phyloP scores from a whole-genome alignment of 116 monocot species.

The Dioscorea cayenensis region DNA sequence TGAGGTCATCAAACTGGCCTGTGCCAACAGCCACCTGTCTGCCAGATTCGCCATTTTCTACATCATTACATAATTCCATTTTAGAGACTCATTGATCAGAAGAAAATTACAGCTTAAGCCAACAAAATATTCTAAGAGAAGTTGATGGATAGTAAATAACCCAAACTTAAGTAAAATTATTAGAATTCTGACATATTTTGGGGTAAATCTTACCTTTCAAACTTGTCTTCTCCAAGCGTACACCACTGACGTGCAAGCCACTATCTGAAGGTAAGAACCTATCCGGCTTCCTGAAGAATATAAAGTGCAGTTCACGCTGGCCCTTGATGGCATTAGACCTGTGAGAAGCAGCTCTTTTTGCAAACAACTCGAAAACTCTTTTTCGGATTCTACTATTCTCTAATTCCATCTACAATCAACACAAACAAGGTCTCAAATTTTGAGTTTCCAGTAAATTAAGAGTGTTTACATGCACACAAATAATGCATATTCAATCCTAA shows the following conservation, averaged over 20 bases:
- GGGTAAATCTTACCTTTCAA: conserved; percentile 47
- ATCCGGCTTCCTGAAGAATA: conserved; percentile 83
- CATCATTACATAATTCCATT: conserved; percentile 7
- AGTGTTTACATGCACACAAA: too few relatives aligned
- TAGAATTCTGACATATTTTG: background rate
- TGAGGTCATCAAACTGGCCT: conserved; percentile 71
- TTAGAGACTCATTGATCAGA: background rate
- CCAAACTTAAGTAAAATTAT: too few relatives aligned
- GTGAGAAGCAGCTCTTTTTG: conserved; percentile 50
- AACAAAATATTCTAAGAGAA: too few relatives aligned
- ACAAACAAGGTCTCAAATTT: background rate
- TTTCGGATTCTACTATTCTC: conserved; percentile 62
- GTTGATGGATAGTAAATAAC: too few relatives aligned
- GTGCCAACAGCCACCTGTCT: conserved; percentile 69
- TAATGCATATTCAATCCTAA: too few relatives aligned
- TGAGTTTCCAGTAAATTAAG: background rate
- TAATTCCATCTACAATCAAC: conserved; percentile 63
- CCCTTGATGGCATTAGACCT: conserved; percentile 19
- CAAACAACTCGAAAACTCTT: conserved; percentile 73
- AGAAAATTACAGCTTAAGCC: too few relatives aligned
- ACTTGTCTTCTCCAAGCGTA: conserved; percentile 71
- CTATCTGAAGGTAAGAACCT: conserved; percentile 62
- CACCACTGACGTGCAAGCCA: conserved; percentile 37
- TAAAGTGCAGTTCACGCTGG: conserved; percentile 74
- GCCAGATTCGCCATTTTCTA: conserved; percentile 56